Evolutionary conservation across 768 basidiomycete genomes (phyloP), one percentile per base, ranked within the genome.

Genomic region (Suillus subaureus): DNA sequence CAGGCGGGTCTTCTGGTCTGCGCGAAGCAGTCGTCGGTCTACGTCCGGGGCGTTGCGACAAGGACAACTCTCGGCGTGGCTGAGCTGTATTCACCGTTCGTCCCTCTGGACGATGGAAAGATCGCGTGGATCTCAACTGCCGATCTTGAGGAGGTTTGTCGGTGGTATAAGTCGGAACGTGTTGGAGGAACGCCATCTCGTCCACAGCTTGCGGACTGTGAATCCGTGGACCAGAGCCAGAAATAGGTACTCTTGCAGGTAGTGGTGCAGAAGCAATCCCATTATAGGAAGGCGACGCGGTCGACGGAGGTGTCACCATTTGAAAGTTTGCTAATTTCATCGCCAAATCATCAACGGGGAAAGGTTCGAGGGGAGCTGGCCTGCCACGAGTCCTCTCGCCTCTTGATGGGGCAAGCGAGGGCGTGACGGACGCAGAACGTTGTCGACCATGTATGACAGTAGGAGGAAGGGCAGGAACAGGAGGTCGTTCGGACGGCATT

Each of bases 281-380:
- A 15, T 74, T 67, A 56, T 67, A 33, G 11, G 61, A 37, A 21
- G 64, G 52, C 47, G 70, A 56, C 23, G 64, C 66, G 12, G 66
- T 57, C 40, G n/a, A 5, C 8, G 73, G 67, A 31, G 70, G 69
- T 33, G 45, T 51, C 54, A 74, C 69, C 16, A 78, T 66, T 60
- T 88, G 83, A 57, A 89, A 80, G 65, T 75, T 84, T 66, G 85
- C 78, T 64, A 92, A 76, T 73, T 85, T 87, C 71, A 77, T 80
- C 18, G 85, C 81, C 66, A 92, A 77, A 65, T 90, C 89, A 45
- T 89, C 87, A 9, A 82, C 76, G 2, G 85, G 80, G 65, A 90
- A 85, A 37, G 75, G 65, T 55, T 73, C 79, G 6, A 69, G 66
- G 28, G 77, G 70, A 35, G 77, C 75, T 33, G 82, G 82, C 51